Conservation (phyloP, 371 early-diverging fungal genomes). For the Coemansia sp. region DNA sequence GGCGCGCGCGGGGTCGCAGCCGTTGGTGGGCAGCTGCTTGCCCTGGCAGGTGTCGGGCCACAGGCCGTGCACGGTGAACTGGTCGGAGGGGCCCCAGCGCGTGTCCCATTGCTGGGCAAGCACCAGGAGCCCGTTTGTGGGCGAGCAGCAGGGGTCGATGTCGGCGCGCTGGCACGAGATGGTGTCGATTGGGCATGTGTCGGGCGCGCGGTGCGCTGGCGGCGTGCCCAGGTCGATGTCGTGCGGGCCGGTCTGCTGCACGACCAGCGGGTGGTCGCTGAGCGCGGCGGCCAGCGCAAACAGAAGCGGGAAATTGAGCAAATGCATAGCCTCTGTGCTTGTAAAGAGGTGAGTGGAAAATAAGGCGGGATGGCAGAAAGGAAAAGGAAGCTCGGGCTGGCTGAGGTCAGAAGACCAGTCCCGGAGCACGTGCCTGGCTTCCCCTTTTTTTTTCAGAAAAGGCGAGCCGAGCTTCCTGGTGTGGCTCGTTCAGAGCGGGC, state of each 20-base stretch:
- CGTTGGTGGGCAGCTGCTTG: constrained; percentile 56
- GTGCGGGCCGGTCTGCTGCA: neutral
- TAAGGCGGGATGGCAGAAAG: too few relatives aligned
- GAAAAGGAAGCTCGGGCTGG: too few relatives aligned
- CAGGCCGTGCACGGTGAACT: constrained; percentile 73
- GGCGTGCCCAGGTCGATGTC: neutral
- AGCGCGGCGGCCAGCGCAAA: too few relatives aligned
- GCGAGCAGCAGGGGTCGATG: constrained; percentile 66
- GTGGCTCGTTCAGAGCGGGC: too few relatives aligned
- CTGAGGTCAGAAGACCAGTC: too few relatives aligned
- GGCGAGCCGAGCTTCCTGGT: too few relatives aligned
- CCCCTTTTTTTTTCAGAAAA: too few relatives aligned
- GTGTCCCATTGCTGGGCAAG: constrained; percentile 58
- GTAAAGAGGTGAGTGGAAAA: too few relatives aligned
- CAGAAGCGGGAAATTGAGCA: too few relatives aligned
- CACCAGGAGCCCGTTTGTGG: constrained; percentile 64
- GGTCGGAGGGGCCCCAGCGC: constrained; percentile 55
- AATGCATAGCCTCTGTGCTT: too few relatives aligned
- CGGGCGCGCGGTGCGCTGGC: constrained; percentile 2
- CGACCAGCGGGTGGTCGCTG: neutral
- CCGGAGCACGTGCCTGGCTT: too few relatives aligned
- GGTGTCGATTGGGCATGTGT: constrained; percentile 54
- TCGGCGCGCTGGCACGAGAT: constrained; percentile 51
- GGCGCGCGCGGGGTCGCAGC: constrained; percentile 65
- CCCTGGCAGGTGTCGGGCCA: constrained; percentile 73